A percentile compares a stretch with the other conserved stretches of the same genome.
Conservation (phyloP, 768 basidiomycete genomes). For the Hemileccinum rubropunctum region DNA sequence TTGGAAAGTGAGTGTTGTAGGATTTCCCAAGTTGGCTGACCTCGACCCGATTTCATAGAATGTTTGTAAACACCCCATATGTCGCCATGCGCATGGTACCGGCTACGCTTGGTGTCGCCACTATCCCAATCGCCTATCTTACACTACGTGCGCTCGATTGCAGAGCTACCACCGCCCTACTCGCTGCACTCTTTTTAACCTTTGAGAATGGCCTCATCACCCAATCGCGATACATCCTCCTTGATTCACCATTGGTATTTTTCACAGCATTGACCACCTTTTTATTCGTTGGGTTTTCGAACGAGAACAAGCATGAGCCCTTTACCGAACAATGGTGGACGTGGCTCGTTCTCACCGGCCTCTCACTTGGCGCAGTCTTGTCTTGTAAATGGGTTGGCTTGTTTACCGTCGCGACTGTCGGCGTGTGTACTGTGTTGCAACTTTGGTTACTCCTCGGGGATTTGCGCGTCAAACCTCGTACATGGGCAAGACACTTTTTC, state of each 20-base stretch:
- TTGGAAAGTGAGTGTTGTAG: slow-evolving; percentile 73
- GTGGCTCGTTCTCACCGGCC: slow-evolving; percentile 84
- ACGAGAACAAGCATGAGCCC: slow-evolving; percentile 81
- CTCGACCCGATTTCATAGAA: slow-evolving; percentile 40
- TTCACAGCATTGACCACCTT: slow-evolving; percentile 91
- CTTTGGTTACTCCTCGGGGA: slow-evolving; percentile 92
- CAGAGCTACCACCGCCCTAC: slow-evolving; percentile 86
- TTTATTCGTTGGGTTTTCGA: slow-evolving; percentile 86
- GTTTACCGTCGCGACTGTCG: slow-evolving; percentile 95
- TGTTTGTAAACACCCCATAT: slow-evolving; percentile 87
- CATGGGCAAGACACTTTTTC: slow-evolving; percentile 82
- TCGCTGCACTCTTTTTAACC: slow-evolving; percentile 87
- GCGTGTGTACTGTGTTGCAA: slow-evolving; percentile 77
- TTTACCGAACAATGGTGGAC: slow-evolving; percentile 92
- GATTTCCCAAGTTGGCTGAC: not conserved
- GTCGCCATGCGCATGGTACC: slow-evolving; percentile 98
- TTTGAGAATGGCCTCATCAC: slow-evolving; percentile 97
- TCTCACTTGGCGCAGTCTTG: slow-evolving; percentile 88
- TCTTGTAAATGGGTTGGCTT: slow-evolving; percentile 98
- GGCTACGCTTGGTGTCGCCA: slow-evolving; percentile 81
- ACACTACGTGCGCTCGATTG: slow-evolving; percentile 93
- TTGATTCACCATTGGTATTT: slow-evolving; percentile 98
- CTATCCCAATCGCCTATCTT: slow-evolving; percentile 88
- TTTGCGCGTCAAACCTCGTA: slow-evolving; percentile 65
- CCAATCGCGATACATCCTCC: slow-evolving; percentile 94